phyloP scores from a whole-genome alignment of 768 basidiomycete species.

The Dendrothele bispora region DNA sequence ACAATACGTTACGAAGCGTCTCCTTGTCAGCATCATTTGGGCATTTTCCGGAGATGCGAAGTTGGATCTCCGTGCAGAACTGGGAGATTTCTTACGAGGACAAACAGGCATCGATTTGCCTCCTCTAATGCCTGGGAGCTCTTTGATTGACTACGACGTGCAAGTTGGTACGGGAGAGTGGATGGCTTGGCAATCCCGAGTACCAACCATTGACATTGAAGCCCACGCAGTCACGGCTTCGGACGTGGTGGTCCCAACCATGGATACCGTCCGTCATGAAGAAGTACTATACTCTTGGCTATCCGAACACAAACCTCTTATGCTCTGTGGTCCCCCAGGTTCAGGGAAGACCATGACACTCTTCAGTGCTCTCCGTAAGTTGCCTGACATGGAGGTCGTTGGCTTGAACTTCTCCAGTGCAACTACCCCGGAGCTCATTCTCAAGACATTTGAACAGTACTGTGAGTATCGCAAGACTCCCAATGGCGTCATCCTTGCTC shows the following conservation, averaged over 20 bases:
- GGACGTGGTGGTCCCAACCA: slow-evolving; percentile 96
- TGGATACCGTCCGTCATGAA: slow-evolving; percentile 98
- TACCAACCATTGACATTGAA: slow-evolving; percentile 95
- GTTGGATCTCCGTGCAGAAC: slow-evolving; percentile 80
- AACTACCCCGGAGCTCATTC: slow-evolving; percentile 94
- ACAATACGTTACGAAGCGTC: slow-evolving; percentile 86
- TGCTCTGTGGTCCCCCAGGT: slow-evolving; percentile 99
- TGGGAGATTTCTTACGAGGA: slow-evolving; percentile 84
- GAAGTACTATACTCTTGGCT: slow-evolving; percentile 99
- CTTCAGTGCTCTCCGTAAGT: slow-evolving; percentile 94
- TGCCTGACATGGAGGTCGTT: slow-evolving; percentile 98
- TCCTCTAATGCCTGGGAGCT: slow-evolving; percentile 67
- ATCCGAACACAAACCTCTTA: slow-evolving; percentile 96
- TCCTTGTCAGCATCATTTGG: slow-evolving; percentile 94
- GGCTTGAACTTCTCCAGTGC: slow-evolving; percentile 99
- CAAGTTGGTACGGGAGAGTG: slow-evolving; percentile 84
- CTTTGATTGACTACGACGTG: slow-evolving; percentile 95
- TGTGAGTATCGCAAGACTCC: slow-evolving; percentile 99
- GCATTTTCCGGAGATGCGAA: slow-evolving; percentile 98
- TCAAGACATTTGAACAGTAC: slow-evolving; percentile 99
- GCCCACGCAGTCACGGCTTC: slow-evolving; percentile 94
- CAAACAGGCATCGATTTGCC: slow-evolving; percentile 92
- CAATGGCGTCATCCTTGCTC: slow-evolving; percentile 94
- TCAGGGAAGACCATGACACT: slow-evolving; percentile 99
- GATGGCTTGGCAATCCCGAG: slow-evolving; percentile 88